A percentile compares a stretch with the other conserved stretches of the same genome.
These are phyloP conservation scores for Fusarium heterosporum DNA, from an alignment of 2,329 filamentous ascomycete species.

Conservation along the genomic window DNA sequence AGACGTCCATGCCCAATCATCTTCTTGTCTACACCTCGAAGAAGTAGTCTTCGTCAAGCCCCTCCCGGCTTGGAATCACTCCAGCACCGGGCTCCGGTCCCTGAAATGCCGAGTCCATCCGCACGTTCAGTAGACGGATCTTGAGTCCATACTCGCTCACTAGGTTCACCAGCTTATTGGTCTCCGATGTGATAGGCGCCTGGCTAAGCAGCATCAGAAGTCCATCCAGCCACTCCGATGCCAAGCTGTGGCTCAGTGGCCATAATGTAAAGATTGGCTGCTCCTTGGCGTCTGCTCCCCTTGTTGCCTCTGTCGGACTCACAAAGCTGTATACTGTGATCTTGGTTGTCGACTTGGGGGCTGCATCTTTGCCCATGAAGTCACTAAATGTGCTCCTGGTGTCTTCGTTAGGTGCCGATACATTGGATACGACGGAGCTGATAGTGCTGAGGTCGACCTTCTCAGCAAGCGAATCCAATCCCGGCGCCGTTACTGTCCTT, in stretches of 20 bases:
- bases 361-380: slow-evolving; percentile 55
- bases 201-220: slow-evolving; percentile 95
- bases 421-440: slow-evolving; percentile 93
- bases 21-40: slow-evolving; percentile 73
- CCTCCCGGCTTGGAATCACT: slow-evolving; percentile 82
- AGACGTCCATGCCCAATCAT: neutral
- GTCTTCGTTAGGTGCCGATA: slow-evolving; percentile 74
- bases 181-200: slow-evolving; percentile 96
- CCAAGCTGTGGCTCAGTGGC: slow-evolving; percentile 82
- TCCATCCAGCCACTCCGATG: slow-evolving; percentile 97
- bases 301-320: slow-evolving; percentile 54
- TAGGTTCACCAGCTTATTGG: slow-evolving; percentile 86
- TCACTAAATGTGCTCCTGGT: slow-evolving; percentile 58
- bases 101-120: slow-evolving; percentile 81
- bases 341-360: slow-evolving; percentile 74
- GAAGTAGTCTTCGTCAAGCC: slow-evolving; percentile 91
- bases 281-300: slow-evolving; percentile 64
- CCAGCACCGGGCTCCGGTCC: slow-evolving; percentile 76
- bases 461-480: slow-evolving; percentile 77
- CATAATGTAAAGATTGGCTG: slow-evolving; percentile 83
- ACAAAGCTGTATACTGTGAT: slow-evolving; percentile 89
- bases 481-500: slow-evolving; percentile 72
- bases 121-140: slow-evolving; percentile 90
- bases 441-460: slow-evolving; percentile 90
- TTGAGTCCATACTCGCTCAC: slow-evolving; percentile 93